Base-by-base conservation (phyloP, 345 rosid species). In the Populus davidiana region DNA sequence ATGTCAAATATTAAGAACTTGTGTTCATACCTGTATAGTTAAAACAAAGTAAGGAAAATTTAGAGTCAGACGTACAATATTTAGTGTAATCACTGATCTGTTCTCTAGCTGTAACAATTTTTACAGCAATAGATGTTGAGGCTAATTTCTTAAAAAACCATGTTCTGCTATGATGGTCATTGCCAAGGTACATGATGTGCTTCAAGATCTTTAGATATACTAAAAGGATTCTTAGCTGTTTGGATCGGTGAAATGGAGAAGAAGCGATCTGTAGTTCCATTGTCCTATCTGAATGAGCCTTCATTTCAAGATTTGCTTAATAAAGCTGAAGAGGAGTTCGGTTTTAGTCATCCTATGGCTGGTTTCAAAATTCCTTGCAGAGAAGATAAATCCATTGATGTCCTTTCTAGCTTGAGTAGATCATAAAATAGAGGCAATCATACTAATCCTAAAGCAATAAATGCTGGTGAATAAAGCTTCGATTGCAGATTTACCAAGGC, bases 171-270 rank as follows among this genome's bases (percentile, higher is more conserved):
- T 49, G 52, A 52, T 71, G 62, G 6, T 44, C 33, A 23, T 29
- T 25, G n/a, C 18, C 50, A 13, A 47, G 18, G 18, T 14, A 14
- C 50, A 47, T 47, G 50, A 12, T 47, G 18, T 47, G 50, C 50
- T 68, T 65, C 50, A 59, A 8, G 27, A 64, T 71, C 39, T 72
- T 13, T 59, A 35, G 52, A 36, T 21, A 88, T 84, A 12, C 90
- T 88, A 6, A 86, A 87, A 76, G 88, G 89, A 0, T 85, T 76
- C 81, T 39, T 86, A 27, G 87, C 86, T 6, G 86, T 89, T 25
- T 86, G 86, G 67, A 80, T 83, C 64, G 89, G 90, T 71, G 83
- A 84, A 67, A 81, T 69, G 0, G 43, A 79, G 36, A 86, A 74
- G 77, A 84, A 83, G 80, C 80, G 88, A 77, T 87, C 77, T 68